Evolutionary conservation across 192 early-diverging fungal genomes (phyloP), one percentile per base, ranked within the genome.

Genomic region (Podila minutissima): DNA sequence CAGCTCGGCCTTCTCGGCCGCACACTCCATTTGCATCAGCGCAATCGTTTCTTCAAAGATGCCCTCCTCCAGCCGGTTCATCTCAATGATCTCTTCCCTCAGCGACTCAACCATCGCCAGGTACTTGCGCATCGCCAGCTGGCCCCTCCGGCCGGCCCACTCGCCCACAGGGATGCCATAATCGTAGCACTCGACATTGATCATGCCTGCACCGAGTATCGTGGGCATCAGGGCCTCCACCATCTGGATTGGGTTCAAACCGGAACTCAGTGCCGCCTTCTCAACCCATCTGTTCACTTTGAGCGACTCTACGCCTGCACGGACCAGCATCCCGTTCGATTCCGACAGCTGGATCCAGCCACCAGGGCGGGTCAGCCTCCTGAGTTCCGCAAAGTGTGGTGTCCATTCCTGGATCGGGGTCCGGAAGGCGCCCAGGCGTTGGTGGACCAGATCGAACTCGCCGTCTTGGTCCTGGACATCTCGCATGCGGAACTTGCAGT

Each of bases 301-400:
- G 22, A 69, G 35, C 22, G 77, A 57, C 49, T 81, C 77, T 3
- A 81, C 62, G 0, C 77, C 77, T 0, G 61, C 77, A 29, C 77
- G 71, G 37, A 73, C 71, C 15, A 81, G 29, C 66, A 69, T 37
- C 0, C 77, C 77, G 55, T 81, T 73, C 7, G 71, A 72, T 28
- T 81, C 77, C 17, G 77, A 71, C 48, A 81, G 53, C 37, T 81
- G 77, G 38, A 81, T 81, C 77, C 77, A 81, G 22, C 77, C 77
- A 66, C 77, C 77, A 9, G 77, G 77, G 13, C 71, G 71, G 0
- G 66, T 58, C 4, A 81, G 31, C 29, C 77, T 51, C 38, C 77
- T 28, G 31, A 81, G 38, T 24, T 81, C 77, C 62, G 77, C 77
- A 32, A 81, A 81, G 55, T 81, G 77, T 53, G 77, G 77, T 13